Evolutionary conservation across 2,329 filamentous ascomycete species (phyloP), one percentile per base, ranked within the genome.

Genomic region (Penicillium frequentans): DNA sequence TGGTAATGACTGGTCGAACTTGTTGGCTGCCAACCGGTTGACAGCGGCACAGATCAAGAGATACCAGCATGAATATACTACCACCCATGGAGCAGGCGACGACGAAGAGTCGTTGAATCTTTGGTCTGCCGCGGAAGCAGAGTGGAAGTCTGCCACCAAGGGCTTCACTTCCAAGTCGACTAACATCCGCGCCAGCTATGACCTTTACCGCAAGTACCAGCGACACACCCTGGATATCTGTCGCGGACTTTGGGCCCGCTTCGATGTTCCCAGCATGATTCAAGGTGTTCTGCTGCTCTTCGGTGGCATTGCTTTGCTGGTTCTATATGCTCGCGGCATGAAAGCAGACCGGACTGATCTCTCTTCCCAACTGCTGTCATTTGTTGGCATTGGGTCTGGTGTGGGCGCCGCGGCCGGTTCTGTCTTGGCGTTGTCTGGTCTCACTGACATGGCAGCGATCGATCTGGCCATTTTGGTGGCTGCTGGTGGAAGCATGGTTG

Each of bases 221-320:
- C 80, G 81, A 29, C 86, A 90, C 69, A 96, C 90, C 0, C 80
- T 99, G 45, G 81, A 81, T 27, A 82, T 93, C 13, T 98, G 91
- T 78, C 90, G 92, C 70, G 84, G 82, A 39, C 79, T 98, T 16
- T 99, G 95, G 95, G 92, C 95, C 23, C 86, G 90, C 35, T 99
- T 99, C 65, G 91, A 99, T 72, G 81, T 96, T 21, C 82, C 86
- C 2, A 90, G 89, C 71, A 99, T 99, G 92, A 69, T 89, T 14
- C 81, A 89, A 61, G 95, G 95, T 47, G 86, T 98, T 37, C 71
- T 75, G 0, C 84, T 96, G 52, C 84, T 96, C 60, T 81, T 85
- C 3, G 76, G 84, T 24, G 87, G 90, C 3, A 82, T 97, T 23
- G 63, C 87, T 2, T 75, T 89, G 5, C 79, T 98, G 51, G 78